Evolutionary conservation across 176 grass and related monocot species (phyloP).

Genomic region (Lolium perenne): DNA sequence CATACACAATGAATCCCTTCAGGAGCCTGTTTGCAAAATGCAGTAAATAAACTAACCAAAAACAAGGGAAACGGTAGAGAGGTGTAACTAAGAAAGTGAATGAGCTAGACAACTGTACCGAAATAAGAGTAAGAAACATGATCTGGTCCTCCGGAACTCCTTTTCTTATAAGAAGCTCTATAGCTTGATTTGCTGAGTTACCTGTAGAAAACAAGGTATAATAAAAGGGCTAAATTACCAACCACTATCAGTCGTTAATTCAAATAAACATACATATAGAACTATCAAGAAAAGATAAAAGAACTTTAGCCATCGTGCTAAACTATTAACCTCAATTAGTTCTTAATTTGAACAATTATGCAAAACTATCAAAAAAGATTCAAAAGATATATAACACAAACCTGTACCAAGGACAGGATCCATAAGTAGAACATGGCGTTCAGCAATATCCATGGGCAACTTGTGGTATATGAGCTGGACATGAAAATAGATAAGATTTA

Average conservation of each 20-base stretch:
- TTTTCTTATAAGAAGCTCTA: slow-evolving; percentile 73
- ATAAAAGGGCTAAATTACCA: not conserved
- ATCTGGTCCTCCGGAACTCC: slow-evolving; percentile 83
- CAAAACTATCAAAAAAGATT: not conserved
- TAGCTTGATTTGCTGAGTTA: slow-evolving; percentile 91
- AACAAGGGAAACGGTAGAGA: not conserved
- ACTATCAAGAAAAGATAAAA: not conserved
- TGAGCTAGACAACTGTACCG: slow-evolving; percentile 54
- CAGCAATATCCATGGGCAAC: slow-evolving; percentile 78
- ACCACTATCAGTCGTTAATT: not conserved
- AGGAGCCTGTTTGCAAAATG: slow-evolving; percentile 65
- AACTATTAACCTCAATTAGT: not conserved
- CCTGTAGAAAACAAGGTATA: slow-evolving; percentile 43
- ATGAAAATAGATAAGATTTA: slow-evolving; percentile 37
- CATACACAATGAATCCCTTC: slow-evolving; percentile 83
- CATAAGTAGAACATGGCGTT: slow-evolving; percentile 89
- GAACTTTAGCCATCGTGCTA: not conserved
- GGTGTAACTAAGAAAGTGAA: not conserved
- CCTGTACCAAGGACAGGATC: slow-evolving; percentile 96
- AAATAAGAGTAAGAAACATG: slow-evolving; percentile 94
- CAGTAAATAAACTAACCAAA: slow-evolving; percentile 23
- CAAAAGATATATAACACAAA: slow-evolving; percentile 30
- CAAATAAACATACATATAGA: not conserved
- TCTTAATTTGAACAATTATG: slow-evolving; percentile 9
- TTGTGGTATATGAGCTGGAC: slow-evolving; percentile 88